Evolutionary conservation across 352 stramenopile genomes (phyloP), one percentile per base, ranked within the genome.

Genomic region (Thalassiosira exigua): DNA sequence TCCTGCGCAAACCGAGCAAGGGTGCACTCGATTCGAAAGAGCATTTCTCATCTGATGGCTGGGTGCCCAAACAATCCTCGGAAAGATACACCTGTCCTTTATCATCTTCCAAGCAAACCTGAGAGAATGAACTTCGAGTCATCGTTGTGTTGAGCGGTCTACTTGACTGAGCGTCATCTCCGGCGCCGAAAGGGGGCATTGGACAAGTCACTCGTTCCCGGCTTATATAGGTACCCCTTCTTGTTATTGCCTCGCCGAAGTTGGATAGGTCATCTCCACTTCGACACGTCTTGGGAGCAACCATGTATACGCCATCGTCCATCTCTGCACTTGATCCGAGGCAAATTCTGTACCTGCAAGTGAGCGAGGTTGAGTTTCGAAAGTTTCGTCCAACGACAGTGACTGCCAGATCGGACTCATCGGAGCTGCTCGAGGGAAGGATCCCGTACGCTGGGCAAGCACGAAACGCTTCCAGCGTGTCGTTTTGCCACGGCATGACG

Each of bases 321-420:
- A 41, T 52, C 17, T 33, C 58, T 67, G 51, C 78, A 32, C 30
- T 77, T 4, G 44, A 78, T n/a, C 26, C 24, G 22, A 60, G 57
- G 41, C 81, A 87, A 50, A 76, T 29, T 76, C 77, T 66, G 50
- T 85, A 91, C 93, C 94, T 90, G 65, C 96, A 98, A 22, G 93
- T 93, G 0, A 98, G 85, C n/a, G 89, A 82, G 14, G 79, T 84
- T 2, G 90, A 95, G 39, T 98, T 87, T 4, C 89, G 76, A 71
- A 98, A 99, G 83, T 99, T 98, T 19, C 95, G 89, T 1, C 96
- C 97, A 39, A 99, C 96, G 4, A 99, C 88, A 39, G 94, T 98
- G 12, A 98, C 32, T 2, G 94, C 44, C 11, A 90, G 39, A 68
- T 17, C 87, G n/a, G 90, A 33, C 26, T 73, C 32, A 69, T 69